A percentile compares a stretch with the other conserved stretches of the same genome.
Evolutionary conservation across 495 filamentous ascomycete species (phyloP).

Genomic region (Sordaria brevicollis): DNA sequence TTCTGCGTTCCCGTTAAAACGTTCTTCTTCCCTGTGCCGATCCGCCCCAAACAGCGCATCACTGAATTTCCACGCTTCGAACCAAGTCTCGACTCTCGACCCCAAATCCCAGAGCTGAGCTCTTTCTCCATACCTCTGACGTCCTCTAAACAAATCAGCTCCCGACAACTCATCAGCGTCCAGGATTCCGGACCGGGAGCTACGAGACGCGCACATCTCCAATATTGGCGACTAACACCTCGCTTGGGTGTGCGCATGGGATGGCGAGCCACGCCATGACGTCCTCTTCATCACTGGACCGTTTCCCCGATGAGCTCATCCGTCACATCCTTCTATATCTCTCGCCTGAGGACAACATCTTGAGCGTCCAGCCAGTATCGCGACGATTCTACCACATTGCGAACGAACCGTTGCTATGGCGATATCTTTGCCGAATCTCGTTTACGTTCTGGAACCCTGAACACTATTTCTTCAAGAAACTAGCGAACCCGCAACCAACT

Average conservation of each 20-base stretch:
- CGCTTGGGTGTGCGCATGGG: background rate
- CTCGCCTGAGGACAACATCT: conserved; percentile 41
- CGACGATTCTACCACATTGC: conserved; percentile 53
- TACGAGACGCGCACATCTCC: background rate
- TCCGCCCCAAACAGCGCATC: background rate
- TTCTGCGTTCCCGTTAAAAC: background rate
- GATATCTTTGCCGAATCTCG: conserved; percentile 52
- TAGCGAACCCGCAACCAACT: conserved; percentile 29
- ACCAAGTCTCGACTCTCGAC: background rate
- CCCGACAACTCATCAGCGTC: background rate
- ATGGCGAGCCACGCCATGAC: background rate
- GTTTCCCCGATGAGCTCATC: conserved; percentile 65
- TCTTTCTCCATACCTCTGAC: background rate
- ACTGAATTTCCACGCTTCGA: background rate
- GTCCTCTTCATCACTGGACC: conserved; percentile 21
- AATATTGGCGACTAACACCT: background rate
- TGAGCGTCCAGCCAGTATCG: conserved; percentile 46
- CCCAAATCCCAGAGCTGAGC: background rate
- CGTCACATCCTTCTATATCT: conserved; percentile 55
- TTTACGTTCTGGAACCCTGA: conserved; percentile 65
- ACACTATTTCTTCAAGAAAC: conserved; percentile 53
- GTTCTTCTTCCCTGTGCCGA: background rate
- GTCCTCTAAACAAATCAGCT: background rate
- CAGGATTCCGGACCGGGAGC: background rate
- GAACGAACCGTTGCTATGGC: conserved; percentile 69